Evolutionary conservation across 352 stramenopile species (phyloP).

Genomic region (Globisporangium ultimum): DNA sequence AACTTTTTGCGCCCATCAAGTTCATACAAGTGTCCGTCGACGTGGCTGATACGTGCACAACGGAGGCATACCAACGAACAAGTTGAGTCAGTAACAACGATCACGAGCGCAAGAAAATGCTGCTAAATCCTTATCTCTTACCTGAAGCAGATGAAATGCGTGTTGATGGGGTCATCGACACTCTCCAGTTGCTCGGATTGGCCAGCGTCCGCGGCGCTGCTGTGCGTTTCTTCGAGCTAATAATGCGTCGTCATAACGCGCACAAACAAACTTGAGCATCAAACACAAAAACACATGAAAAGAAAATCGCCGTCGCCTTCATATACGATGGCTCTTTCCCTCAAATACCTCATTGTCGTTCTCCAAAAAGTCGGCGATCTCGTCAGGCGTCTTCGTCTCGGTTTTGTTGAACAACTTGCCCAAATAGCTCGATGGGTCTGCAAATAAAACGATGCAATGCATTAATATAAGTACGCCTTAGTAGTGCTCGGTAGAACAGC

Average conservation of each 20-base stretch:
- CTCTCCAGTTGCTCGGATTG: constrained; percentile 90
- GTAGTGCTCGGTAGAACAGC: not conserved
- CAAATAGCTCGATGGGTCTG: constrained; percentile 67
- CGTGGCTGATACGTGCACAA: constrained; percentile 34
- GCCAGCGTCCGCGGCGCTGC: constrained; percentile 83
- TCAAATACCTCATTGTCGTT: constrained; percentile 77
- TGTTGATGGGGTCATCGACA: constrained; percentile 92
- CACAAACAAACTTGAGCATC: not conserved
- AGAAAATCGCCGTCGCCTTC: not conserved
- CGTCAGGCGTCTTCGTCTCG: constrained; percentile 62
- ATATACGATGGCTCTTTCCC: not conserved
- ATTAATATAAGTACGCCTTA: not conserved
- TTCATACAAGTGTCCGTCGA: constrained; percentile 93
- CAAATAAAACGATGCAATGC: not conserved
- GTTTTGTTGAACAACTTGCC: constrained; percentile 84
- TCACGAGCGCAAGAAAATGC: too few relatives aligned
- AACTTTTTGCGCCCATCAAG: constrained; percentile 94
- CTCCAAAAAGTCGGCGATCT: constrained; percentile 89
- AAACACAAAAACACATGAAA: not conserved
- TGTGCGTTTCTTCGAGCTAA: constrained; percentile 91
- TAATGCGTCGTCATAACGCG: not conserved
- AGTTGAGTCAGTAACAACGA: not conserved
- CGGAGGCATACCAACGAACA: not conserved
- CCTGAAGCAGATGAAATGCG: constrained; percentile 97
- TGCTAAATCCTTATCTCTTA: constrained; percentile 11